phyloP scores from a whole-genome alignment of 1,139 yeast genomes.

The Hyphopichia burtonii region DNA sequence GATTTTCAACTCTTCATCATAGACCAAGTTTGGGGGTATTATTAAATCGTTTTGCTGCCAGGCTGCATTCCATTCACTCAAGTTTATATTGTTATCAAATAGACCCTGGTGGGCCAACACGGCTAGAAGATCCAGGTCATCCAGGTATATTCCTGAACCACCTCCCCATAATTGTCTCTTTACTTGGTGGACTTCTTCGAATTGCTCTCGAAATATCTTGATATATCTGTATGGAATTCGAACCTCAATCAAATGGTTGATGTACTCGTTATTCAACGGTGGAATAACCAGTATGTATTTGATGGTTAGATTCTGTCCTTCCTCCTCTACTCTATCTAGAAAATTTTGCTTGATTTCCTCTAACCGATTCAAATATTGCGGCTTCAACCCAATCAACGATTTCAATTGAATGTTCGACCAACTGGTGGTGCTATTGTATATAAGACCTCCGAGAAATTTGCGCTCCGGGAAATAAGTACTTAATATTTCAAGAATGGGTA shows the following conservation, averaged over 20 bases:
- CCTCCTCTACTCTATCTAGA: conserved; percentile 6
- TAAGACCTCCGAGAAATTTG: conserved; percentile 56
- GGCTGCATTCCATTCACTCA: conserved; percentile 34
- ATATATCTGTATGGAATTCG: conserved; percentile 54
- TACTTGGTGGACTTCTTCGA: conserved; percentile 29
- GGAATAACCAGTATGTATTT: conserved; percentile 43
- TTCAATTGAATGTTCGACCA: conserved; percentile 41
- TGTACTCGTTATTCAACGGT: conserved; percentile 50
- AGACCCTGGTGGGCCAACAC: conserved; percentile 76
- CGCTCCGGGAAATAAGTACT: conserved; percentile 46
- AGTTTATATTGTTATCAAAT: conserved; percentile 26
- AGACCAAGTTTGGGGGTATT: conserved; percentile 16
- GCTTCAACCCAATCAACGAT: conserved; percentile 35
- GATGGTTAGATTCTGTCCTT: conserved; percentile 3
- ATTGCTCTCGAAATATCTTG: conserved; percentile 22
- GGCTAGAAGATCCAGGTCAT: conserved; percentile 82
- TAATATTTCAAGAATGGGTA: conserved; percentile 46
- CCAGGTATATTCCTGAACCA: conserved; percentile 73
- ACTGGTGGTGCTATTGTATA: conserved; percentile 58
- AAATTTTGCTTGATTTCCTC: conserved; percentile 29
- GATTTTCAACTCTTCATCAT: conserved; percentile 23
- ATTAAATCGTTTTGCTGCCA: conserved; percentile 30
- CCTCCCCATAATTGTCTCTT: conserved; percentile 86
- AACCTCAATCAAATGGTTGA: conserved; percentile 62
- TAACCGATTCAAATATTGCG: conserved; percentile 32